Evolutionary conservation across 1,284 basidiomycete genomes (phyloP), one percentile per base, ranked within the genome.

Genomic region (Puccinia hordei): DNA sequence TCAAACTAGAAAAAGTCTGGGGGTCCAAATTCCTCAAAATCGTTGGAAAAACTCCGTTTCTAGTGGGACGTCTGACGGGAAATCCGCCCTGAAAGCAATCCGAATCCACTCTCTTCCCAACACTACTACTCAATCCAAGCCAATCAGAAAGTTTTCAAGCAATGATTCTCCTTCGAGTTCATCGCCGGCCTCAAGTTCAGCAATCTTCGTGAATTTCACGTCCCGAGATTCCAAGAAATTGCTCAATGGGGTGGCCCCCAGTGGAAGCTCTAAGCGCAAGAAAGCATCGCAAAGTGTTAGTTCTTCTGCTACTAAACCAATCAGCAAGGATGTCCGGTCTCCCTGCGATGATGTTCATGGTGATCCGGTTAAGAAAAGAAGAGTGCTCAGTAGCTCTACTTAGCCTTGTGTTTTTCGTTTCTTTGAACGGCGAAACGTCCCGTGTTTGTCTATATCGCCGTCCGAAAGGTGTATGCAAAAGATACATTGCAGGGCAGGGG

Each of bases 151-250:
- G 4, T 8, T 38, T 38, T 63, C 33, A 3, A 38, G 2, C 5
- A 63, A 38, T 22, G 22, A 5, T 9, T 13, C 59, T 38, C 30
- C n/a, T n/a, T n/a, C n/a, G n/a, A n/a, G n/a, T n/a, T n/a, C 33
- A 17, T 38, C 33, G 1, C 33, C 59, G 17, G 59, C 5, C 27
- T 49, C 38, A 49, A 27, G 10, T 22, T 68, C 66, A 3, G 66
- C 80, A 2, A 57, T 71, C 77, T 85, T 85, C 73, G 82, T 85
- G 81, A 85, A 85, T 55, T 84, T 84, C 38, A 83, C 84, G 12
- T 46, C 82, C 9, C 82, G 81, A 68, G 84, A 85, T 73, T 74
- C 83, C 0, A 81, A 77, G 55, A 82, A 81, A 41, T 63, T 85
- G 2, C 69, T 85, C 44, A 75, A 63, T 8, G 84, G 84, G 0